phyloP scores from a whole-genome alignment of 176 grass and related monocot genomes.

The Bolboschoenus planiculmis region DNA sequence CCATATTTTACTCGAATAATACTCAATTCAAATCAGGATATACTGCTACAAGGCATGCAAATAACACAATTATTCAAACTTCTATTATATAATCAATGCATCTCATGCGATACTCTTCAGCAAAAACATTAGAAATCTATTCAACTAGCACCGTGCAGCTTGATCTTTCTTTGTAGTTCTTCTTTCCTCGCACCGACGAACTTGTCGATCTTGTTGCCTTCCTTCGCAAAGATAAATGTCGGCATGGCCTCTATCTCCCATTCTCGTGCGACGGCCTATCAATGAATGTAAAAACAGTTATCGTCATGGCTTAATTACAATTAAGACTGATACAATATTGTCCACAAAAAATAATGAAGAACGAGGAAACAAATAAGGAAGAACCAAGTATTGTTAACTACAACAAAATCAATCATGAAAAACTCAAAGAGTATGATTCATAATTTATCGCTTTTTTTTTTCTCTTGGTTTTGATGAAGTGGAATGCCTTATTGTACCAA shows the following conservation, averaged over 20 bases:
- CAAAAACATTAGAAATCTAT: neutral
- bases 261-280: conserved; percentile 27
- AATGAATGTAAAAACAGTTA: neutral
- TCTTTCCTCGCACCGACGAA: conserved; percentile 51
- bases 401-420: neutral
- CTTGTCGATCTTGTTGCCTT: conserved; percentile 12
- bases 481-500: neutral
- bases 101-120: neutral
- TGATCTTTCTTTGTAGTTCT: conserved; percentile 16
- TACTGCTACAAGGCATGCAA: neutral
- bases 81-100: neutral
- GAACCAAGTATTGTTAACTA: neutral
- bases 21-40: neutral
- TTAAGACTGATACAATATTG: neutral
- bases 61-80: neutral
- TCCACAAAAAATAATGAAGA: neutral
- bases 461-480: neutral
- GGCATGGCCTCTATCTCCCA: conserved; percentile 56
- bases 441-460: neutral
- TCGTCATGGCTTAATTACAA: neutral
- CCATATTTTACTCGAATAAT: neutral
- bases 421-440: neutral
- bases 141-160: neutral
- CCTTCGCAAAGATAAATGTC: conserved; percentile 46
- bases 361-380: neutral